These are phyloP conservation scores for Metarhizium brunneum DNA, from an alignment of 2,329 filamentous ascomycete genomes.

Conservation along the genomic window DNA sequence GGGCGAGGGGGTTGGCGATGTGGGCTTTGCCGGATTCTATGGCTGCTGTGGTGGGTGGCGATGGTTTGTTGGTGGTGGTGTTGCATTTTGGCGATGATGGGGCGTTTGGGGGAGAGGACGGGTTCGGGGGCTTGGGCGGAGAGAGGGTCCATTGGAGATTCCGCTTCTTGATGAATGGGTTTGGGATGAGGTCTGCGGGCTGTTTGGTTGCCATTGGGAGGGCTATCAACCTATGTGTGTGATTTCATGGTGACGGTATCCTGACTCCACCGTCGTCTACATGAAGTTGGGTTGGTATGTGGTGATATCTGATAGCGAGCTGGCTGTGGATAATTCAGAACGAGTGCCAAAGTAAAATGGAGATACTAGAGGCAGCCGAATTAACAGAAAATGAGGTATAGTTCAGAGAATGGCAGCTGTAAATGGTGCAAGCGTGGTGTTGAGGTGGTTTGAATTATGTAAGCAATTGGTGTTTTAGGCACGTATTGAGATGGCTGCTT, in stretches of 20 bases:
- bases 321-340: no score
- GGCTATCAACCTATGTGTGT: neutral
- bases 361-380: no score
- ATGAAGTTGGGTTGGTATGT: neutral
- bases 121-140: neutral
- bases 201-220: neutral
- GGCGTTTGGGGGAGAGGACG: neutral
- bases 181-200: conserved; percentile 26
- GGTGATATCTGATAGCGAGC: neutral
- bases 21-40: conserved; percentile 30
- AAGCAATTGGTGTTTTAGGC: no score
- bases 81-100: neutral
- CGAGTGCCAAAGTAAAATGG: no score
- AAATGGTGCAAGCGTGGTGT: no score
- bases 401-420: no score
- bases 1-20: conserved; percentile 28
- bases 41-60: conserved; percentile 20
- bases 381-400: no score
- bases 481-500: no score
- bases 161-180: conserved; percentile 37
- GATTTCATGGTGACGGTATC: neutral
- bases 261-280: neutral
- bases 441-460: no score
- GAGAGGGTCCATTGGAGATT: conserved; percentile 34
- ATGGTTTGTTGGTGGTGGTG: neutral